These are phyloP conservation scores for Castanopsis chinensis DNA, from an alignment of 306 rosid species.

Conservation along the genomic window DNA sequence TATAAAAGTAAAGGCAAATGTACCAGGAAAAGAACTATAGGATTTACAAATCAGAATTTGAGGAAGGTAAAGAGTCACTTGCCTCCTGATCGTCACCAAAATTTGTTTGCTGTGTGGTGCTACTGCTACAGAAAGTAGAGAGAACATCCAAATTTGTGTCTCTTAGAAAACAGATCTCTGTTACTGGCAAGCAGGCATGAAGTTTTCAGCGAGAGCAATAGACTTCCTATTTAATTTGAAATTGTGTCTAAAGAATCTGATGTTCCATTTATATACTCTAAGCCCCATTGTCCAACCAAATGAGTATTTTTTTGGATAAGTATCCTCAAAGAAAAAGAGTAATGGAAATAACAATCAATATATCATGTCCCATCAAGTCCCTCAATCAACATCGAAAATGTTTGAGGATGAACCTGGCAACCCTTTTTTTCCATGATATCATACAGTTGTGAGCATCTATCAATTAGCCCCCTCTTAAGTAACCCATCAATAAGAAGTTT, in stretches of 20 bases:
- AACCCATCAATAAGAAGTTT: constrained; percentile 81
- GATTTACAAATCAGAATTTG: not conserved
- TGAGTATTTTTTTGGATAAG: not conserved
- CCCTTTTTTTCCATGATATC: constrained; percentile 60
- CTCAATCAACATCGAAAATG: constrained; percentile 60
- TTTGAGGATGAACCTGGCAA: constrained; percentile 65
- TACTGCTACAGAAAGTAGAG: constrained; percentile 15
- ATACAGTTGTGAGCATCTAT: constrained; percentile 60
- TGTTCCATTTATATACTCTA: constrained; percentile 13
- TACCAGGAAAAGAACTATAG: constrained; percentile 1
- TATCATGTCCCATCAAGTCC: constrained; percentile 40
- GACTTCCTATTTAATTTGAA: not conserved
- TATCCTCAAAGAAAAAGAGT: no score
- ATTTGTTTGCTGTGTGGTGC: not conserved
- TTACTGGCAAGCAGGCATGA: not conserved
- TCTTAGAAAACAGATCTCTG: constrained; percentile 10
- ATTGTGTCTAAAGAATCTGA: not conserved
- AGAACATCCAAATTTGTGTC: not conserved
- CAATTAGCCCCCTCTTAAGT: constrained; percentile 52
- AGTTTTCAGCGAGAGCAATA: not conserved
- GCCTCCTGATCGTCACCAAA: constrained; percentile 31
- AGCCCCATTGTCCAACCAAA: constrained; percentile 5
- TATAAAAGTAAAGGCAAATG: not conserved
- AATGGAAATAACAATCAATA: constrained; percentile 5
- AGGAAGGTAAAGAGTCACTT: constrained; percentile 26